Evolutionary conservation across 306 rosid species (phyloP).

Genomic region (Alnus glutinosa): DNA sequence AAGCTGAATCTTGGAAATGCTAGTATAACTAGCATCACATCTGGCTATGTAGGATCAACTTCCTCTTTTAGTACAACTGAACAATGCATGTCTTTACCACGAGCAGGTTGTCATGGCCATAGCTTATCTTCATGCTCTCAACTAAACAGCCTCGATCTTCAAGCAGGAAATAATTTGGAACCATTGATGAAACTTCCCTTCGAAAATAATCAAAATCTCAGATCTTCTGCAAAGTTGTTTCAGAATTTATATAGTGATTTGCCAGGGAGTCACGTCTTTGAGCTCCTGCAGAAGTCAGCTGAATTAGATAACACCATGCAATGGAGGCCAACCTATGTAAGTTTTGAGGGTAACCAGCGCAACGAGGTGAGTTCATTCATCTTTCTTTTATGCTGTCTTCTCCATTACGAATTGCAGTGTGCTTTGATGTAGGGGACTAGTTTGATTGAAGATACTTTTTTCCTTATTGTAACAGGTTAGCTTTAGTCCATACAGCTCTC

Average conservation of each 20-base stretch:
- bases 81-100: not conserved
- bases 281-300: not conserved
- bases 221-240: not conserved
- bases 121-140: not conserved
- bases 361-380: not conserved
- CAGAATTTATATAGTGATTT: not conserved
- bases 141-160: not conserved
- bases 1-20: not conserved
- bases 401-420: not conserved
- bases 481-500: not conserved
- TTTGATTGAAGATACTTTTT: not conserved
- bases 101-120: not conserved
- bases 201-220: not conserved
- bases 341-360: conserved; percentile 1
- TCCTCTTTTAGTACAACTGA: not conserved
- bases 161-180: not conserved
- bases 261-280: not conserved
- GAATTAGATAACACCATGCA: not conserved
- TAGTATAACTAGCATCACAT: conserved; percentile 4
- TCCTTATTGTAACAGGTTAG: not conserved
- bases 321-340: not conserved
- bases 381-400: not conserved
- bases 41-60: not conserved
- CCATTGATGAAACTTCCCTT: not conserved
- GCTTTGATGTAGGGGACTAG: not conserved